A percentile compares a stretch with the other conserved stretches of the same genome.
These are phyloP conservation scores for Erythrophleum ivorense DNA, from an alignment of 331 rosid species.

Conservation along the genomic window DNA sequence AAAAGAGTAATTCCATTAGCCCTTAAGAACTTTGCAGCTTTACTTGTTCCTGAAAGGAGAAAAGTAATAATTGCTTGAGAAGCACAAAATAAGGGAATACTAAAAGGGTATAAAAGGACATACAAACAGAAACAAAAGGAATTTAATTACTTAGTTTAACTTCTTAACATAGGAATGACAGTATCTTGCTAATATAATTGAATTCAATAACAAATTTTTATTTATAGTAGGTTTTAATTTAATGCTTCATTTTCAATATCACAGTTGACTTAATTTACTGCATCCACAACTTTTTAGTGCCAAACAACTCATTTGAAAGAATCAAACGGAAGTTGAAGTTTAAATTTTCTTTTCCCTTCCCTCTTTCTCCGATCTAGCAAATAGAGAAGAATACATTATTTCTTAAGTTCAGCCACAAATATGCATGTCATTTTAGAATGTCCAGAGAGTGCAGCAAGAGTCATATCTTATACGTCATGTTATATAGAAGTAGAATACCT, in stretches of 20 bases:
- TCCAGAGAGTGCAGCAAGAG: background rate
- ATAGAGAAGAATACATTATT: background rate
- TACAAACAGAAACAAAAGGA: constrained; percentile 7
- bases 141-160: constrained; percentile 15
- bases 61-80: constrained; percentile 14
- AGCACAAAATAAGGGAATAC: background rate
- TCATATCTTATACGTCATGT: background rate
- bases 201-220: background rate
- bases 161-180: constrained; percentile 6
- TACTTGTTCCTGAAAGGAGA: constrained; percentile 80
- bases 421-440: background rate
- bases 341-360: constrained; percentile 9
- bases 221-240: background rate
- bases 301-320: background rate
- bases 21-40: constrained; percentile 83
- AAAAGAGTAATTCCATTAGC: constrained; percentile 85
- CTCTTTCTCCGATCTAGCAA: constrained; percentile 16
- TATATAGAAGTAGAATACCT: background rate
- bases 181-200: constrained; percentile 11
- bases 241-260: constrained; percentile 3
- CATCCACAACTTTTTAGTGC: background rate
- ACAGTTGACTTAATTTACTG: background rate
- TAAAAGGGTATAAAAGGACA: background rate
- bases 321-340: background rate
- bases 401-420: background rate